Conservation (phyloP, 2,329 filamentous ascomycete genomes). For the Ophiognomonia clavigignenti-juglandacearum region DNA sequence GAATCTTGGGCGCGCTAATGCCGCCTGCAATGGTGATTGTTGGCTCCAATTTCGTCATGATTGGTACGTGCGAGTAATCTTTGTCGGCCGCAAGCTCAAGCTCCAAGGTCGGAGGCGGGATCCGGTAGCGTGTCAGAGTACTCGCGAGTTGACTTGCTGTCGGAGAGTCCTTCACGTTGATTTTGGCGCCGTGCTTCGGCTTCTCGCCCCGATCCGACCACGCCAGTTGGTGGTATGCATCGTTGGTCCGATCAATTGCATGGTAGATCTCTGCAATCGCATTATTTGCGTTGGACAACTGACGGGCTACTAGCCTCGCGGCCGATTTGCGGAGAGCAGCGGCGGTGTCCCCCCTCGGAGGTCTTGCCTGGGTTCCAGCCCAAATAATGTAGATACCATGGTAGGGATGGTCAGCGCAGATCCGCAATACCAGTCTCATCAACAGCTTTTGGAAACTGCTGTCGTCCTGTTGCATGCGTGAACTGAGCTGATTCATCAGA, state of each 20-base stretch:
- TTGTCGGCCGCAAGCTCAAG: slow-evolving; percentile 68
- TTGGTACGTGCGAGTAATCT: slow-evolving; percentile 73
- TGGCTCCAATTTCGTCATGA: slow-evolving; percentile 66
- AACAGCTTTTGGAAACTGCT: slow-evolving; percentile 73
- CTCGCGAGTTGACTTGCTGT: slow-evolving; percentile 60
- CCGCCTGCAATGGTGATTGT: slow-evolving; percentile 83
- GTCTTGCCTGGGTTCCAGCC: slow-evolving; percentile 67
- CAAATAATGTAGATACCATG: slow-evolving; percentile 98
- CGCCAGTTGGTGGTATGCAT: slow-evolving; percentile 59
- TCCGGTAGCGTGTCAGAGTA: slow-evolving; percentile 57
- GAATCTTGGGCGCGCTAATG: slow-evolving; percentile 88
- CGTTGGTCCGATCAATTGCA: slow-evolving; percentile 69
- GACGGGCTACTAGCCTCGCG: slow-evolving; percentile 62
- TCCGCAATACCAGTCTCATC: slow-evolving; percentile 68
- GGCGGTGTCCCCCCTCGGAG: slow-evolving; percentile 66
- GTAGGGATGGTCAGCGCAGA: slow-evolving; percentile 90
- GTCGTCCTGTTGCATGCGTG: slow-evolving; percentile 71
- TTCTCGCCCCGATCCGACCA: slow-evolving; percentile 25
- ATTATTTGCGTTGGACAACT: slow-evolving; percentile 47
- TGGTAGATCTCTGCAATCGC: slow-evolving; percentile 57
- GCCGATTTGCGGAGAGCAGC: slow-evolving; percentile 70
- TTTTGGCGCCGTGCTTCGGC: slow-evolving; percentile 54
- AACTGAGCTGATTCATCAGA: slow-evolving; percentile 94
- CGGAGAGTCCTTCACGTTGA: slow-evolving; percentile 53
- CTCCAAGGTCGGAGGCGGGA: slow-evolving; percentile 87